phyloP scores from a whole-genome alignment of 2,329 filamentous ascomycete genomes.

The Epichloe hybrida region DNA sequence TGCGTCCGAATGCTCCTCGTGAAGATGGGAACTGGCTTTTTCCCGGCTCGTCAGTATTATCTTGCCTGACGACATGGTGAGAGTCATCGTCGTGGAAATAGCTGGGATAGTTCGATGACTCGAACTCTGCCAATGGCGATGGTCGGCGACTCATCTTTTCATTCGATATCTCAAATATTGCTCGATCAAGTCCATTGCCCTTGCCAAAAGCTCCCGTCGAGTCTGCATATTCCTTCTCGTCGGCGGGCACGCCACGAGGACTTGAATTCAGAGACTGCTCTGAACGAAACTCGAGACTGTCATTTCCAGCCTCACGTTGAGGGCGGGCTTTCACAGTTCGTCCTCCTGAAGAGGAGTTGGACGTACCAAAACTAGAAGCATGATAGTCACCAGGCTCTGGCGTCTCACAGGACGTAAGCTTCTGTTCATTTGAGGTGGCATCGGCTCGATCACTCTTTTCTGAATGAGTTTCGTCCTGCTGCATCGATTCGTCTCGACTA shows the following conservation, averaged over 20 bases:
- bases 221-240: not conserved
- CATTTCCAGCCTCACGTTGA: not conserved
- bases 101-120: not conserved
- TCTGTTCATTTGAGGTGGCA: not conserved
- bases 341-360: not conserved
- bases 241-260: not conserved
- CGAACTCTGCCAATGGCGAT: conserved; percentile 1
- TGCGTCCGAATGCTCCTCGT: conserved; percentile 2
- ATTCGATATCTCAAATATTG: not conserved
- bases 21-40: not conserved
- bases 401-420: not conserved
- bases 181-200: not conserved
- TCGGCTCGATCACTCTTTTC: not conserved
- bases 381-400: not conserved
- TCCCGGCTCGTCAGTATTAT: not conserved
- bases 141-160: not conserved
- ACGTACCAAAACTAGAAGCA: not conserved
- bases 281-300: not conserved
- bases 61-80: not conserved
- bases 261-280: not conserved
- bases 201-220: not conserved
- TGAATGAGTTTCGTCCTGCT: not conserved
- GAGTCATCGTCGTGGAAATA: not conserved
- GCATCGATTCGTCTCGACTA: not conserved
- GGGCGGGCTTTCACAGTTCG: not conserved